phyloP scores from a whole-genome alignment of 2,329 filamentous ascomycete species.

The Xylariomycetidae sp. region DNA sequence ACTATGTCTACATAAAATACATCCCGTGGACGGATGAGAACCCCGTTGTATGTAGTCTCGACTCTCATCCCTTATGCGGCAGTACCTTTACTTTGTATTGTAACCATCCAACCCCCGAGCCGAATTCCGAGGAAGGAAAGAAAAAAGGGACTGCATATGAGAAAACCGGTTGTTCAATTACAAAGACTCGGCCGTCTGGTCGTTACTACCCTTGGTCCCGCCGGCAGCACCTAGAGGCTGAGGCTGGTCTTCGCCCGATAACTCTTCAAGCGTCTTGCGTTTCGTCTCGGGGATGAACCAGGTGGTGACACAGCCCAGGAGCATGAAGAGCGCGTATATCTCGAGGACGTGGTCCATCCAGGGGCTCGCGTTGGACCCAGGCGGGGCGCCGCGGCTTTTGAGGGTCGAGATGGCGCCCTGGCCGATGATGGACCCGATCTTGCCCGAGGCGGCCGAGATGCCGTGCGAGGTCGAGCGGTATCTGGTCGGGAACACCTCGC shows the following conservation, averaged over 20 bases:
- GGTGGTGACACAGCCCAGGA: slow-evolving; percentile 64
- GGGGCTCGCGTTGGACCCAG: slow-evolving; percentile 38
- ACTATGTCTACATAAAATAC: slow-evolving; percentile 12
- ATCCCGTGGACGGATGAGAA: no score
- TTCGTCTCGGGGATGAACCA: slow-evolving; percentile 71
- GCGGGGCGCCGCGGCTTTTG: slow-evolving; percentile 39
- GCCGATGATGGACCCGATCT: slow-evolving; percentile 53
- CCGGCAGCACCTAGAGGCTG: slow-evolving; percentile 3
- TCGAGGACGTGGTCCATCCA: slow-evolving; percentile 77
- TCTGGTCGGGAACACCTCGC: slow-evolving; percentile 52
- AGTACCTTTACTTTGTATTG: no score
- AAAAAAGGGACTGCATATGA: no score
- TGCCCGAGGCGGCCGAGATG: slow-evolving; percentile 51
- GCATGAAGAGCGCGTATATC: slow-evolving; percentile 74
- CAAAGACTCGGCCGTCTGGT: slow-evolving; percentile 7
- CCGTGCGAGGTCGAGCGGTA: slow-evolving; percentile 55
- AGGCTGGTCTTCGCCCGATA: slow-evolving; percentile 36
- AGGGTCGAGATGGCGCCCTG: slow-evolving; percentile 55
- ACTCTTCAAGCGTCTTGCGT: slow-evolving; percentile 66
- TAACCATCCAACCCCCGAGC: background rate
- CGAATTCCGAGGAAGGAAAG: background rate
- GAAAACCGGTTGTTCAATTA: no score
- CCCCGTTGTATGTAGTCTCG: no score
- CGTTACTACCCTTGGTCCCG: slow-evolving; percentile 6
- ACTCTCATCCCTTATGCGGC: no score